Evolutionary conservation across 495 filamentous ascomycete species (phyloP).

Genomic region (Parmelia sp.): DNA sequence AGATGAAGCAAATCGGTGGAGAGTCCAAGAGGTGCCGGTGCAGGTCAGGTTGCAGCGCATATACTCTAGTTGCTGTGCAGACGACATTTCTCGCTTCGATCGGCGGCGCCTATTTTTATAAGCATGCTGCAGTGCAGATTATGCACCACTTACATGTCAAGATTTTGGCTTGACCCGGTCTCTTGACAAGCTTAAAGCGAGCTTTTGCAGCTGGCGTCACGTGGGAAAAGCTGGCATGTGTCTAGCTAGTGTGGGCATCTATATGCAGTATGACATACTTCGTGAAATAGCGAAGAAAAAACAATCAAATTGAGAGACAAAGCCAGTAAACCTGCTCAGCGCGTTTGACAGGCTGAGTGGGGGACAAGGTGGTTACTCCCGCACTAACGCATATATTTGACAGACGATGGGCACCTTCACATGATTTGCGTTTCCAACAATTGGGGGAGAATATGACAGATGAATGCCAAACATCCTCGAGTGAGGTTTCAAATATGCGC

Average conservation of each 20-base stretch:
- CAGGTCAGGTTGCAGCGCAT: constrained; percentile 3
- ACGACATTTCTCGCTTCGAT: background rate
- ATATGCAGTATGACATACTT: constrained; percentile 2
- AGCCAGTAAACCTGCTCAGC: background rate
- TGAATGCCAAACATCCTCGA: background rate
- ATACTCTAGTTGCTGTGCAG: background rate
- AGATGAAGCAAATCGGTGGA: background rate
- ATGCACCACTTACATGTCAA: background rate
- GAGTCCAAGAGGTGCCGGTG: background rate
- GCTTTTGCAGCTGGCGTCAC: background rate
- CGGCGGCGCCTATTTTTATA: background rate
- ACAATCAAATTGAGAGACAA: background rate
- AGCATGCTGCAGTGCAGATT: constrained; percentile 1
- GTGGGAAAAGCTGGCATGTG: background rate
- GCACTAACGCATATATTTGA: background rate
- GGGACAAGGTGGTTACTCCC: background rate
- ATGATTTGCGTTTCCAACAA: too few relatives aligned
- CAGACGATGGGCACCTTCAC: background rate
- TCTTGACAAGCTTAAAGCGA: background rate
- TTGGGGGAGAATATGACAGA: too few relatives aligned
- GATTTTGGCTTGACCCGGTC: background rate
- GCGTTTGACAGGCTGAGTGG: background rate
- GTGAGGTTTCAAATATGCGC: background rate
- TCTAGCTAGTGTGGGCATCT: background rate
- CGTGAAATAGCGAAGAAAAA: background rate